Conservation (phyloP, 352 stramenopile species). For the Pythium aquatile region DNA sequence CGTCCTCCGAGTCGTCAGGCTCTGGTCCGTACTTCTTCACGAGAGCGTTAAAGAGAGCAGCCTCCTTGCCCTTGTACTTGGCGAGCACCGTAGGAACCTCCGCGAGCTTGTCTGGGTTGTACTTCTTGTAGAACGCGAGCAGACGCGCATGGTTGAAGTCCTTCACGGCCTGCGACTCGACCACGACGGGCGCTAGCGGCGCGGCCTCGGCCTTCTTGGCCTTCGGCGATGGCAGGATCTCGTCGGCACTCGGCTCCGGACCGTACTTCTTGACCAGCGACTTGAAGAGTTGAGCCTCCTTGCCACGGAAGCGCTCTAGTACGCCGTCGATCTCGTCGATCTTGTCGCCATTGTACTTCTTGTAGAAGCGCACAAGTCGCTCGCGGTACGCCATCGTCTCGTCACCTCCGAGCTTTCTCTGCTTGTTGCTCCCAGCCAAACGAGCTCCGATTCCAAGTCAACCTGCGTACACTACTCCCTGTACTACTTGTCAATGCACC, state of each 20-base stretch:
- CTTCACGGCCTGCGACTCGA: conserved; percentile 33
- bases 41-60: conserved; percentile 73
- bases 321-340: conserved; percentile 80
- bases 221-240: conserved; percentile 33
- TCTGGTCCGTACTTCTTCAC: conserved; percentile 86
- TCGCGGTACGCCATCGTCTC: conserved; percentile 54
- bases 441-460: background rate
- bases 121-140: conserved; percentile 78
- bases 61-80: conserved; percentile 85
- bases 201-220: conserved; percentile 15
- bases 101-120: conserved; percentile 78
- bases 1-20: conserved; percentile 67
- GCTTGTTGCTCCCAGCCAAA: conserved; percentile 11
- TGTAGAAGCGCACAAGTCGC: conserved; percentile 79
- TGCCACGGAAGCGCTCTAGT: conserved; percentile 78
- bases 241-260: conserved; percentile 55
- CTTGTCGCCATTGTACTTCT: conserved; percentile 85
- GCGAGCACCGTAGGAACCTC: conserved; percentile 58
- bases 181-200: conserved; percentile 1
- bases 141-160: conserved; percentile 68
- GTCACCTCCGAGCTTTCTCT: background rate
- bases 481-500: background rate
- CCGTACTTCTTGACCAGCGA: conserved; percentile 84
- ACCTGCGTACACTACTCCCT: background rate
- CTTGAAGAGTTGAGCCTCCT: conserved; percentile 68